These are phyloP conservation scores for Gentiana macrophylla DNA, from an alignment of 257 asterid species.

Conservation along the genomic window DNA sequence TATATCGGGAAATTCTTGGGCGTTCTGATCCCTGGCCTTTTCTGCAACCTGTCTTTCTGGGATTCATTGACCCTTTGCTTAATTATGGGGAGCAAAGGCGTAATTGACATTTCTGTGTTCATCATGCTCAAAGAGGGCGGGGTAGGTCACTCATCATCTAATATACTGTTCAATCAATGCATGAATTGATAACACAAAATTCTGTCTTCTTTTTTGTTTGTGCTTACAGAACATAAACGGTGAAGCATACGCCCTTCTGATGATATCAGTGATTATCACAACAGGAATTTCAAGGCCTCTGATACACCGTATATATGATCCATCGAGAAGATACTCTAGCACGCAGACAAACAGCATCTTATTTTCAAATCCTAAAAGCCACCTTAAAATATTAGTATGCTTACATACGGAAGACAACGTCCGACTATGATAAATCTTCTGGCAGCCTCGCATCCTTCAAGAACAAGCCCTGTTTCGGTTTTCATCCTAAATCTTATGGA, in stretches of 20 bases:
- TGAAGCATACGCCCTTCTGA: slow-evolving; percentile 37
- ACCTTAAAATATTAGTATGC: slow-evolving; percentile 40
- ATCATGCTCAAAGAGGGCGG: slow-evolving; percentile 31
- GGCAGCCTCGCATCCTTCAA: slow-evolving; percentile 30
- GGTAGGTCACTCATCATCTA: slow-evolving; percentile 13
- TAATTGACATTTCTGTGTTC: slow-evolving; percentile 35
- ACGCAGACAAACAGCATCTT: slow-evolving; percentile 27
- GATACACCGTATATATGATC: slow-evolving; percentile 38
- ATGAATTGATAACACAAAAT: too few relatives aligned
- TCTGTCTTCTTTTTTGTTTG: background rate
- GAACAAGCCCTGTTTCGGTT: slow-evolving; percentile 23
- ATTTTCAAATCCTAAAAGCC: slow-evolving; percentile 22
- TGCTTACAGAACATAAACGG: slow-evolving; percentile 28
- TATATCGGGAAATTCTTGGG: slow-evolving; percentile 34
- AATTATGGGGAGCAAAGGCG: slow-evolving; percentile 53
- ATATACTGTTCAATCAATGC: too few relatives aligned
- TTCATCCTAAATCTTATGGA: slow-evolving; percentile 40
- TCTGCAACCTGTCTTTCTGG: slow-evolving; percentile 17
- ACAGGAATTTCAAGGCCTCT: slow-evolving; percentile 48
- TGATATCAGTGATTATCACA: slow-evolving; percentile 33
- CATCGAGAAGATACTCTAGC: slow-evolving; percentile 34
- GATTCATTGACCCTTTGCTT: slow-evolving; percentile 48
- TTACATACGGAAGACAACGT: slow-evolving; percentile 38
- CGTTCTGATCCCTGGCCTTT: slow-evolving; percentile 28
- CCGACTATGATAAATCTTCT: slow-evolving; percentile 39